Conservation (phyloP, 139 green algal species). For the Coccomyxa sp. region DNA sequence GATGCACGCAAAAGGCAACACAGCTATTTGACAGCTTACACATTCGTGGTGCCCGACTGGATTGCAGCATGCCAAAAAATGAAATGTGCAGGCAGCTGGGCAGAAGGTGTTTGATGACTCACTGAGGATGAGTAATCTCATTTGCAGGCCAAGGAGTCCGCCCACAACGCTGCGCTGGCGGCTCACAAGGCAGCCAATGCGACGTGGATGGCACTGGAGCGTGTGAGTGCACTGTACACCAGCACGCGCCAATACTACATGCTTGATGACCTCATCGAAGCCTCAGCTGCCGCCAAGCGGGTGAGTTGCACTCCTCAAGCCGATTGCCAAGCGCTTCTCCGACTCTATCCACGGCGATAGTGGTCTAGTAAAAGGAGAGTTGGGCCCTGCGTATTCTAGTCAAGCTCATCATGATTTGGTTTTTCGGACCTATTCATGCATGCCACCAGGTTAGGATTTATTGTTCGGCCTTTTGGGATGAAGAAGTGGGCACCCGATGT, state of each 20-base stretch:
- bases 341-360: background rate
- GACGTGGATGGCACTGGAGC: background rate
- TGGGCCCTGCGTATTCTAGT: background rate
- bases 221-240: background rate
- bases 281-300: background rate
- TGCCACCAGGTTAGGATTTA: background rate
- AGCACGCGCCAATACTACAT: constrained; percentile 3
- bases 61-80: too few species aligned
- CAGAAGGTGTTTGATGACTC: too few species aligned
- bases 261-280: background rate
- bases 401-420: background rate
- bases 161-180: background rate
- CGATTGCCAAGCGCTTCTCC: background rate
- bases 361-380: background rate
- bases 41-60: too few species aligned
- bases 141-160: background rate
- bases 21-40: too few species aligned
- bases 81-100: too few species aligned
- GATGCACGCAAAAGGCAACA: too few species aligned
- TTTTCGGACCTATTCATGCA: background rate
- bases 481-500: too few species aligned
- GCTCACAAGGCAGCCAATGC: background rate
- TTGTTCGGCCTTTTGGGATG: too few species aligned
- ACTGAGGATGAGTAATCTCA: too few species aligned
- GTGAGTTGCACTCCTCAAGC: background rate